These are phyloP conservation scores for Durio zibethinus DNA, from an alignment of 345 rosid genomes.

Conservation along the genomic window DNA sequence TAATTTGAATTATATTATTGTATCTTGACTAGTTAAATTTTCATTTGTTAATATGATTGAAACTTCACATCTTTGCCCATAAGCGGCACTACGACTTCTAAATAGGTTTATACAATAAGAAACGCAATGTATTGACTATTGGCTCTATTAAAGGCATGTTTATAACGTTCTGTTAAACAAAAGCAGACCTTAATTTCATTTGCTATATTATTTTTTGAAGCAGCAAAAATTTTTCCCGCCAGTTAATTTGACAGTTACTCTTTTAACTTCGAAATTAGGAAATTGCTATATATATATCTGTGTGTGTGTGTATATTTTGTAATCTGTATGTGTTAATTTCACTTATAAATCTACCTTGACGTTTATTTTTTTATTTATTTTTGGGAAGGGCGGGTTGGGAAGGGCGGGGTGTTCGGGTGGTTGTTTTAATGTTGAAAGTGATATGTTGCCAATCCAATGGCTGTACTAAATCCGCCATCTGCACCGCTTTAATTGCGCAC, in stretches of 20 bases:
- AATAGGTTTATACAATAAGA: neutral
- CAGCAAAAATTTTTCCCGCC: neutral
- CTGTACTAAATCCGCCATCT: neutral
- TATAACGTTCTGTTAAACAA: neutral
- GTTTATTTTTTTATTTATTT: too few species aligned
- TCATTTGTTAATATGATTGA: neutral
- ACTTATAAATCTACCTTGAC: too few species aligned
- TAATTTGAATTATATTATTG: neutral
- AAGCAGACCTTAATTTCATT: neutral
- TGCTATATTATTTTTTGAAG: neutral
- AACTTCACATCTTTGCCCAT: neutral
- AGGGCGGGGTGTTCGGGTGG: too few species aligned
- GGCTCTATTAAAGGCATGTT: neutral
- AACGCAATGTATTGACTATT: neutral
- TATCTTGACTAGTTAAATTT: neutral
- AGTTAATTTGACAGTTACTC: neutral
- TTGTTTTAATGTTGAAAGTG: too few species aligned
- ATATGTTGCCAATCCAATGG: neutral
- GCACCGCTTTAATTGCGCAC: neutral
- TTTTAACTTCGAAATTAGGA: too few species aligned
- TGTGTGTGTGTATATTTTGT: too few species aligned
- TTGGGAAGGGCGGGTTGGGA: too few species aligned
- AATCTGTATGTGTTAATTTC: too few species aligned
- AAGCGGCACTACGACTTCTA: neutral
- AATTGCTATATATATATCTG: too few species aligned